These are phyloP conservation scores for Stemphylium beticola DNA, from an alignment of 2,329 filamentous ascomycete genomes.

Conservation along the genomic window DNA sequence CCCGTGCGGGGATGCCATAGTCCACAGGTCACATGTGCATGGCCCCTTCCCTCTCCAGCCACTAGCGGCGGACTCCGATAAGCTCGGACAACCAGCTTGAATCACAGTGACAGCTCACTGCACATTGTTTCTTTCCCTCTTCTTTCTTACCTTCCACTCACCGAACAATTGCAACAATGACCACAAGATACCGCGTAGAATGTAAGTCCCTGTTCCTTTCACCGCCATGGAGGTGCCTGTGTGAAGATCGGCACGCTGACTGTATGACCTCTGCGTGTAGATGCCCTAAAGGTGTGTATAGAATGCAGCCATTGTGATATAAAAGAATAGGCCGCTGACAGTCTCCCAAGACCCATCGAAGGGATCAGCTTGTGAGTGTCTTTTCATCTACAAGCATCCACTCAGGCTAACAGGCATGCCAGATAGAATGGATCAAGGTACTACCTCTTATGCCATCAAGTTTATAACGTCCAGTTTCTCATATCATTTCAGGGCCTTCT, in stretches of 20 bases:
- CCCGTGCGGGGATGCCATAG: constrained; percentile 9
- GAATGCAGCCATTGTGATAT: not conserved
- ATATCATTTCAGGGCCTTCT: constrained; percentile 60
- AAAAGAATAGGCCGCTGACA: constrained; percentile 16
- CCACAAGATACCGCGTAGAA: constrained; percentile 52
- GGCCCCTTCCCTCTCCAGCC: constrained; percentile 22
- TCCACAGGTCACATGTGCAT: constrained; percentile 28
- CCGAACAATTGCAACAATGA: constrained; percentile 38
- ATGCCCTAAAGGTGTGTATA: constrained; percentile 66
- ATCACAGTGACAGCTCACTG: constrained; percentile 26
- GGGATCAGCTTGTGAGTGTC: constrained; percentile 83
- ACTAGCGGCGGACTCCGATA: constrained; percentile 37
- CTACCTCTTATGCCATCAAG: not conserved
- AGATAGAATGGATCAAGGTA: constrained; percentile 91
- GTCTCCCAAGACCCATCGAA: constrained; percentile 76
- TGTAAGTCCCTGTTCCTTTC: constrained; percentile 1
- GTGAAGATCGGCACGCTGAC: constrained; percentile 20
- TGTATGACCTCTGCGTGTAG: constrained; percentile 45
- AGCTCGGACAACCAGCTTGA: constrained; percentile 26
- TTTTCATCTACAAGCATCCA: not conserved
- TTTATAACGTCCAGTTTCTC: not conserved
- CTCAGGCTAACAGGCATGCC: constrained; percentile 16
- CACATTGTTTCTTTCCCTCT: constrained; percentile 12
- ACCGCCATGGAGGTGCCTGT: not conserved
- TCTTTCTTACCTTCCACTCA: constrained; percentile 1